Percentiles rank a stretch among this genome's conserved stretches.
Evolutionary conservation across 2,329 filamentous ascomycete species (phyloP).

Genomic region (Tolypocladium tundrense): DNA sequence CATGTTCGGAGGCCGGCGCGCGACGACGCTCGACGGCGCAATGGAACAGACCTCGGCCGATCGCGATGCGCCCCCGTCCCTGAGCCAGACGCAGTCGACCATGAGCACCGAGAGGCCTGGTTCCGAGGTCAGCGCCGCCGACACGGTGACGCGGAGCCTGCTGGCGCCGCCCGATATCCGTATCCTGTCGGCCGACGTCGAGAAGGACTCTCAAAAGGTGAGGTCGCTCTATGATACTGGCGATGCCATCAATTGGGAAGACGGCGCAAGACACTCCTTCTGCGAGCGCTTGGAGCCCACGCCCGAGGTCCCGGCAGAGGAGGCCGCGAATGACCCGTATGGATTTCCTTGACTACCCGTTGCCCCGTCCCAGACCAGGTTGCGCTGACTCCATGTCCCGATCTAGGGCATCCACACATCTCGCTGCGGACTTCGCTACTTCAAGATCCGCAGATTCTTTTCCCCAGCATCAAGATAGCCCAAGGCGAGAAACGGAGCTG

Average conservation of each 20-base stretch:
- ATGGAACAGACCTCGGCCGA: not conserved
- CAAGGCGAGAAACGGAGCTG: constrained; percentile 32
- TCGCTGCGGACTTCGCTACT: constrained; percentile 22
- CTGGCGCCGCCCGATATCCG: constrained; percentile 35
- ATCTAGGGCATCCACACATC: constrained; percentile 13
- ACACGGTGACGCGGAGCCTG: constrained; percentile 1
- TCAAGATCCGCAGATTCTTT: constrained; percentile 33
- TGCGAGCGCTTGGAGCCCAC: constrained; percentile 38
- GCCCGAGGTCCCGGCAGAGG: constrained; percentile 40
- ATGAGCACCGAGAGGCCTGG: not conserved
- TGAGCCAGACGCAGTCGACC: constrained; percentile 1
- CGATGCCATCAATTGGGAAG: constrained; percentile 42
- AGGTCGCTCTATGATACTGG: constrained; percentile 53
- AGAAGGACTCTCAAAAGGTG: constrained; percentile 58
- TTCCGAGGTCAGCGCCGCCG: constrained; percentile 1
- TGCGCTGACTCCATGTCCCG: constrained; percentile 14
- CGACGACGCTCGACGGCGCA: constrained; percentile 10
- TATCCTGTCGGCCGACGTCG: constrained; percentile 43
- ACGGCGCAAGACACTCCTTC: constrained; percentile 36
- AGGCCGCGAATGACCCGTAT: constrained; percentile 45
- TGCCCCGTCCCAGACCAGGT: not conserved
- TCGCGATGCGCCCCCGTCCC: constrained; percentile 2
- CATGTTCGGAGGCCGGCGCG: constrained; percentile 43
- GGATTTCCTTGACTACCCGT: constrained; percentile 36
- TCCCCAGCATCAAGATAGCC: constrained; percentile 29